Conservation (phyloP, 2,329 filamentous ascomycete genomes). For the Diaporthe caulivora region DNA sequence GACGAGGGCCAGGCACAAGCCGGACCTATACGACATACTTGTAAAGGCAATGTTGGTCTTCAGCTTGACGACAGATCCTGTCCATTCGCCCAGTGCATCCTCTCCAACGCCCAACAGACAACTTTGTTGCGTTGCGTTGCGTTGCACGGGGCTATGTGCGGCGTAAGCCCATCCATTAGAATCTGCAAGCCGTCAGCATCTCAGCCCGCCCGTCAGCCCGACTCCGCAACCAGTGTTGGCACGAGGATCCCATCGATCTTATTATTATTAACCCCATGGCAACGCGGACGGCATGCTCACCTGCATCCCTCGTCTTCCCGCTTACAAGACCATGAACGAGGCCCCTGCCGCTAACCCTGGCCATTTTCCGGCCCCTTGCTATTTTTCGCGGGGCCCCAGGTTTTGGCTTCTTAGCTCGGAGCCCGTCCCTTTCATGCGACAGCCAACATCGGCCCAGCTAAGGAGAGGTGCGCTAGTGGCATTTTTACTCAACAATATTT, state of each 20-base stretch:
- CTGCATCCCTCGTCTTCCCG: slow-evolving; percentile 22
- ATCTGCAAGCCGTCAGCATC: slow-evolving; percentile 22
- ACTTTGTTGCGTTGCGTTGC: background rate
- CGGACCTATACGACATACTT: too few species aligned
- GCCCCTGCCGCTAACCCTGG: slow-evolving; percentile 7
- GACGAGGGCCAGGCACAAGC: slow-evolving; percentile 5
- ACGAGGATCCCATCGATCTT: slow-evolving; percentile 6
- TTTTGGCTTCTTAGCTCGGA: slow-evolving; percentile 18
- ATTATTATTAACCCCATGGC: slow-evolving; percentile 1
- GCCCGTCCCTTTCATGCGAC: background rate
- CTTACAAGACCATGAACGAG: slow-evolving; percentile 10
- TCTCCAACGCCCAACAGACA: background rate
- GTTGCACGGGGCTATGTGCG: slow-evolving; percentile 21
- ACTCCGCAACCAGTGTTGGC: background rate
- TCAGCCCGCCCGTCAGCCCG: slow-evolving; percentile 29
- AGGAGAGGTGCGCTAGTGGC: background rate
- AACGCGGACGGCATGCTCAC: slow-evolving; percentile 14
- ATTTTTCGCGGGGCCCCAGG: slow-evolving; percentile 26
- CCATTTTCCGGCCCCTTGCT: background rate
- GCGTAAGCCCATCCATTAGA: background rate
- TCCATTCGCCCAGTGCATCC: background rate
- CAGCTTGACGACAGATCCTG: background rate
- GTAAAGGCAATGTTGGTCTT: background rate
- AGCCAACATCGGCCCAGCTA: background rate
- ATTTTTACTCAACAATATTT: background rate